phyloP scores from a whole-genome alignment of 1,139 yeast species.

The Wickerhamomyces sp. region DNA sequence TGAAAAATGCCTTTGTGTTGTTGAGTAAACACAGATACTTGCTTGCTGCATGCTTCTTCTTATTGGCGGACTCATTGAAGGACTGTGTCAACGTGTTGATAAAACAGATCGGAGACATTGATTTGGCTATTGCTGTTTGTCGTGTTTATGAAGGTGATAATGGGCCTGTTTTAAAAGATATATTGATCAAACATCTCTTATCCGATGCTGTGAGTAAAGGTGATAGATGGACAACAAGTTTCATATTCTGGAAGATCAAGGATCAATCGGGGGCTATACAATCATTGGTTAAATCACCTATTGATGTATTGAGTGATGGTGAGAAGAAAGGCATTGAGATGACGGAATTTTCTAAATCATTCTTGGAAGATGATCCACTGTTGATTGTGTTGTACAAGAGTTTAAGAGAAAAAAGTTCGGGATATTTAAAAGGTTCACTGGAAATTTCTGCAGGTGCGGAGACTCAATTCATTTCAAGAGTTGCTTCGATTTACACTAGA shows the following conservation, averaged over 20 bases:
- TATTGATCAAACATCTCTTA: constrained; percentile 49
- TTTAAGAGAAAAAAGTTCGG: constrained; percentile 46
- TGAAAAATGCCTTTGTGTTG: constrained; percentile 87
- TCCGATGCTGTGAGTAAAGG: constrained; percentile 57
- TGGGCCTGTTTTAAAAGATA: constrained; percentile 43
- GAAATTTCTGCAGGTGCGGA: constrained; percentile 48
- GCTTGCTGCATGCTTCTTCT: constrained; percentile 88
- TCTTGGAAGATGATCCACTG: constrained; percentile 78
- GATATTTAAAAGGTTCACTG: constrained; percentile 44
- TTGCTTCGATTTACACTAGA: constrained; percentile 63
- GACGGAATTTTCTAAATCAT: constrained; percentile 35
- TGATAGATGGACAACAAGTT: constrained; percentile 79
- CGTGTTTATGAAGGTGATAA: constrained; percentile 62
- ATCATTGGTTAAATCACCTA: constrained; percentile 56
- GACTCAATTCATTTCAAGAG: constrained; percentile 54
- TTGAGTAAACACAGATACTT: constrained; percentile 80
- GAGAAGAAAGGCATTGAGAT: constrained; percentile 20
- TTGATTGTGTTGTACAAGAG: constrained; percentile 60
- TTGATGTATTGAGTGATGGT: constrained; percentile 28
- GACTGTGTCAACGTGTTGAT: constrained; percentile 77
- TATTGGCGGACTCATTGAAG: constrained; percentile 69
- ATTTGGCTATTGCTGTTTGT: constrained; percentile 76
- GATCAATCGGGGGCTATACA: constrained; percentile 54
- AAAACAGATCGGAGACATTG: constrained; percentile 58
- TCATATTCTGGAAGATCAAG: constrained; percentile 69